Conservation (phyloP, 768 basidiomycete species). For the Fibroporia radiculosa region DNA sequence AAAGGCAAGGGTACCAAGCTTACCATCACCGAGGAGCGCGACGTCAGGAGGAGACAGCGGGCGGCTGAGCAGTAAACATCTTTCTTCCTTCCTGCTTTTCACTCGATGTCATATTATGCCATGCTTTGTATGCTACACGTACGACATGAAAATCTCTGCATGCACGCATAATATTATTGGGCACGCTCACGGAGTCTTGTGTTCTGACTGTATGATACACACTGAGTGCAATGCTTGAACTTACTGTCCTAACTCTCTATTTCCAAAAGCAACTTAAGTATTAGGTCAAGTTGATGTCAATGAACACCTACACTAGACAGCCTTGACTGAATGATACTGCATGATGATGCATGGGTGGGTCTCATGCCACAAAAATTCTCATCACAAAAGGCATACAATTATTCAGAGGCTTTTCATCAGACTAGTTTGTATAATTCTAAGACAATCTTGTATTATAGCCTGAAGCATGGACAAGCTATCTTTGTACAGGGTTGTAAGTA, state of each 20-base stretch:
- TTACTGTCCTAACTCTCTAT: background rate
- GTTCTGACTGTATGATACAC: background rate
- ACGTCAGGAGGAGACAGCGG: slow-evolving; percentile 77
- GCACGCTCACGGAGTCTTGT: background rate
- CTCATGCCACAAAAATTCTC: no score
- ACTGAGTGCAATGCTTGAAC: background rate
- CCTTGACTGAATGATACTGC: no score
- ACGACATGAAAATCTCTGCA: slow-evolving; percentile 21
- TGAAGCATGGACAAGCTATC: background rate
- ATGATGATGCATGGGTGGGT: no score
- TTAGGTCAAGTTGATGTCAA: no score
- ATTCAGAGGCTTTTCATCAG: no score
- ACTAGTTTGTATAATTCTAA: background rate
- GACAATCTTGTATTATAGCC: background rate
- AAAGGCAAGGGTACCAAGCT: slow-evolving; percentile 98
- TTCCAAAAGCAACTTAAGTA: background rate
- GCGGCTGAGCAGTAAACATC: slow-evolving; percentile 55
- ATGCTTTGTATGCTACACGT: slow-evolving; percentile 24
- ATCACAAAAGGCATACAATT: no score
- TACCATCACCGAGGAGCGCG: slow-evolving; percentile 94
- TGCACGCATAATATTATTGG: slow-evolving; percentile 12
- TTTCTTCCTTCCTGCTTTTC: slow-evolving; percentile 13
- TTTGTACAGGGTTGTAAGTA: background rate
- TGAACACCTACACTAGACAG: no score
- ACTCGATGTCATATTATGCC: slow-evolving; percentile 19